Base-by-base conservation (phyloP, 2,329 filamentous ascomycete genomes). In the Colletotrichum lini region DNA sequence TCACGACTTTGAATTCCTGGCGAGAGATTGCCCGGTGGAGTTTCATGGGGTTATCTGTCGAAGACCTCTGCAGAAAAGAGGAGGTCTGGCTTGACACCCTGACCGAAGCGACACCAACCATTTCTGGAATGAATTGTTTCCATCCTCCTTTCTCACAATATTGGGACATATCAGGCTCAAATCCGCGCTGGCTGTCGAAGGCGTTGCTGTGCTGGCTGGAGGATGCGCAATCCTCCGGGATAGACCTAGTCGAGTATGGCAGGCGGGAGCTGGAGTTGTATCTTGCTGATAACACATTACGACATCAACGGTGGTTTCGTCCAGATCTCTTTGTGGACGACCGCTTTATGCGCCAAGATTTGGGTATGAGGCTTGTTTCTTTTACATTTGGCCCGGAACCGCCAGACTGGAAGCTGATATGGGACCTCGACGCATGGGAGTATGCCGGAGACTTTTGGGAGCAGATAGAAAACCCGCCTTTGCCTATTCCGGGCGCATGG, bases 361-460 rank as follows among this genome's bases (percentile, higher is more conserved):
- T 16, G 16, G 54, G 63, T 30, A 26, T 2, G 54, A 57, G 53
- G 3, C 45, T 72, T 0, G 16, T 16, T 1, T 42, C 45, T 0
- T 69, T 72, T 2, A 47, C 23, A 0, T 72, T 44, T 9, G 69
- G 69, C 0, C 16, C 65, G 8, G 18, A 23, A 1, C 15, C 60
- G 2, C 3, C 3, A 47, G 60, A 72, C 13, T 72, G 69, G 65
- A 13, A 16, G 1, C 52, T 72, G 1, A 38, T 40, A 3, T 72
- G 65, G 69, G 49, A 65, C 23, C 21, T 21, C 4, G 69, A 60
- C 1, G 38, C 45, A 0, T 66, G 68, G 23, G 65, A 65, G 4
- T 65, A 42, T n/a, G 54, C 44, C 1, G 59, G 69, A 1, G 53
- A 72, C 4, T 72, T 72, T 16, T 72, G 69, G 69, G 18, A 59